A percentile compares a stretch with the other conserved stretches of the same genome.
Evolutionary conservation across 75 land plant genomes (phyloP).

Genomic region (Sequoia sempervirens): DNA sequence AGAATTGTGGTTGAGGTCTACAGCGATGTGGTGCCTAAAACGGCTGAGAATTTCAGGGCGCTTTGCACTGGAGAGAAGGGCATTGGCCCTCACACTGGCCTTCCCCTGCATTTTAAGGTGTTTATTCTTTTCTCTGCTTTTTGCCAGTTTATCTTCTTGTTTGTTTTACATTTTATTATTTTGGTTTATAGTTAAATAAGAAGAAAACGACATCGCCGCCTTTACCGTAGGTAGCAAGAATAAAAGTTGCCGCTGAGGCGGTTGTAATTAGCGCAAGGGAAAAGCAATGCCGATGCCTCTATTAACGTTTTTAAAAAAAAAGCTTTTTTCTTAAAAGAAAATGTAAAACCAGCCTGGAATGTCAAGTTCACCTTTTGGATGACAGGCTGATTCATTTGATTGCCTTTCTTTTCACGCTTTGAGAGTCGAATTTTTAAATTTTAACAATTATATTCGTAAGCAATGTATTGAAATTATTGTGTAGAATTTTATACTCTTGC

Average conservation of each 20-base stretch:
- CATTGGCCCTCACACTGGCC: slow-evolving; percentile 56
- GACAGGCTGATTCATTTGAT: not conserved
- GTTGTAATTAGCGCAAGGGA: not conserved
- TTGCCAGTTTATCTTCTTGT: not conserved
- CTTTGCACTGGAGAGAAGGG: slow-evolving; percentile 86
- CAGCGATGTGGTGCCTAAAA: slow-evolving; percentile 64
- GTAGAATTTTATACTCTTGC: too few relatives aligned
- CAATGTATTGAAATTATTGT: not conserved
- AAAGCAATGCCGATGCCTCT: not conserved
- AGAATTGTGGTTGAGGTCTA: slow-evolving; percentile 79
- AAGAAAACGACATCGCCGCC: not conserved
- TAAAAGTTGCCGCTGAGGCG: not conserved
- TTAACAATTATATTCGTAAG: not conserved
- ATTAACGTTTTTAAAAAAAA: too few relatives aligned
- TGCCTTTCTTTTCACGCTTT: not conserved
- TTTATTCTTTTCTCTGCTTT: not conserved
- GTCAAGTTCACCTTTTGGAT: too few relatives aligned
- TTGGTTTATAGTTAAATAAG: not conserved
- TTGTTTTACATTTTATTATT: not conserved
- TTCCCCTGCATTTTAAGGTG: slow-evolving; percentile 84
- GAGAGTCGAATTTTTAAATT: not conserved
- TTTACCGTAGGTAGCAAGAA: not conserved
- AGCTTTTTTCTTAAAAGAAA: not conserved
- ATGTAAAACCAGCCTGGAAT: too few relatives aligned
- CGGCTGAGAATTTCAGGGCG: slow-evolving; percentile 91